Evolutionary conservation across 306 rosid species (phyloP).

Genomic region (Quercus dentata): DNA sequence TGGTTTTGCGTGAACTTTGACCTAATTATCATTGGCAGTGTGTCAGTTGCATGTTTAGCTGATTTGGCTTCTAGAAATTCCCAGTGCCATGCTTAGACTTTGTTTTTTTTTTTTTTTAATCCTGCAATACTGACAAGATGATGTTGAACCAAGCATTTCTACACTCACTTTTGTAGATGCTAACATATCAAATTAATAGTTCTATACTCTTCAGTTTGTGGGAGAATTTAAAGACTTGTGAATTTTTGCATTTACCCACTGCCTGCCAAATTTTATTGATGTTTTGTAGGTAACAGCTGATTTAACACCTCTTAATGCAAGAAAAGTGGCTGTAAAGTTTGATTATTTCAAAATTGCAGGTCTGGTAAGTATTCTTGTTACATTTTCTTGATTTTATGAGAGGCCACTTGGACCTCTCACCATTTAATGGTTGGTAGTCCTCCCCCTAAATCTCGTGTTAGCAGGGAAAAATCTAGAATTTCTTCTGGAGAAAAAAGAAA

Average conservation of each 20-base stretch:
- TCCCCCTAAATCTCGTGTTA: too few relatives aligned
- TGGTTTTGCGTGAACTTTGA: neutral
- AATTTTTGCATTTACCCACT: slow-evolving; percentile 9
- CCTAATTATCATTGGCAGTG: neutral
- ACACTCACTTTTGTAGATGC: neutral
- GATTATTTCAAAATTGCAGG: slow-evolving; percentile 83
- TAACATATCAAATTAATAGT: neutral
- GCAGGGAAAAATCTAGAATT: too few relatives aligned
- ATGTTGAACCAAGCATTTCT: neutral
- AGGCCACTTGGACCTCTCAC: neutral
- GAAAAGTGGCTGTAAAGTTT: slow-evolving; percentile 84
- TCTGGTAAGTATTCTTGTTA: slow-evolving; percentile 50
- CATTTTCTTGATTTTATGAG: neutral
- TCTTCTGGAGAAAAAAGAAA: too few relatives aligned
- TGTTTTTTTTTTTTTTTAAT: neutral
- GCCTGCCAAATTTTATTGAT: neutral
- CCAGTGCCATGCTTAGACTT: too few relatives aligned
- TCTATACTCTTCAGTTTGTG: neutral
- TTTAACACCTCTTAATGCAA: slow-evolving; percentile 79
- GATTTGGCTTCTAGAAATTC: too few relatives aligned
- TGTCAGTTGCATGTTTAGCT: neutral
- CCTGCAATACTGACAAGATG: neutral
- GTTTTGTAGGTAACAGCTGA: slow-evolving; percentile 80
- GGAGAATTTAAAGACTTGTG: neutral
- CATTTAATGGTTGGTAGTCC: neutral